These are phyloP conservation scores for Ophiostoma quercus DNA, from an alignment of 2,329 filamentous ascomycete species.

Conservation along the genomic window DNA sequence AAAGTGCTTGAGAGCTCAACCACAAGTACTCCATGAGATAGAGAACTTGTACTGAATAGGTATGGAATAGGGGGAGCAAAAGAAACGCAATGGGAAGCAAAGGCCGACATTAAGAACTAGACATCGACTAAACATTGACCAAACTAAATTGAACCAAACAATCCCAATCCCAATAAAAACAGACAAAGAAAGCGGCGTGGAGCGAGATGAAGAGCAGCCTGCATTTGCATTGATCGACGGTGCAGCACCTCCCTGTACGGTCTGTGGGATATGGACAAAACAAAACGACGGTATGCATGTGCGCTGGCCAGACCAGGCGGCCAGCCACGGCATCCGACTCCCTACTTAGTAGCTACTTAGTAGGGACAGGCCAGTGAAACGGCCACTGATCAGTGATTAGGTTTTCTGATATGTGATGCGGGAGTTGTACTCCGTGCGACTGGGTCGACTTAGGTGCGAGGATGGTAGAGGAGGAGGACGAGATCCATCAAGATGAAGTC, in stretches of 20 bases:
- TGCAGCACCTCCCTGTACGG: conserved; percentile 17
- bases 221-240: conserved; percentile 14
- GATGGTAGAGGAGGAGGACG: background rate
- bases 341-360: background rate
- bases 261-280: conserved; percentile 13
- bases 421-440: background rate
- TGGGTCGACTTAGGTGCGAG: background rate
- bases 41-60: too few species aligned
- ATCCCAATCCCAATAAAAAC: background rate
- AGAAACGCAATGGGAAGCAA: background rate
- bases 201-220: conserved; percentile 5
- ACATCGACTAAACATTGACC: background rate
- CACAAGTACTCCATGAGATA: too few species aligned
- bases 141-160: background rate
- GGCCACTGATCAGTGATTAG: background rate
- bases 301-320: background rate
- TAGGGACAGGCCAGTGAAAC: background rate
- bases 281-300: background rate
- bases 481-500: background rate
- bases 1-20: too few species aligned
- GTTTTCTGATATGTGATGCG: conserved; percentile 3
- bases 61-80: background rate
- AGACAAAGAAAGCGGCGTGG: background rate
- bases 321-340: conserved; percentile 7
- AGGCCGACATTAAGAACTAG: background rate